Conservation (phyloP, 2,329 filamentous ascomycete genomes). For the Pseudogymnoascus sp. region DNA sequence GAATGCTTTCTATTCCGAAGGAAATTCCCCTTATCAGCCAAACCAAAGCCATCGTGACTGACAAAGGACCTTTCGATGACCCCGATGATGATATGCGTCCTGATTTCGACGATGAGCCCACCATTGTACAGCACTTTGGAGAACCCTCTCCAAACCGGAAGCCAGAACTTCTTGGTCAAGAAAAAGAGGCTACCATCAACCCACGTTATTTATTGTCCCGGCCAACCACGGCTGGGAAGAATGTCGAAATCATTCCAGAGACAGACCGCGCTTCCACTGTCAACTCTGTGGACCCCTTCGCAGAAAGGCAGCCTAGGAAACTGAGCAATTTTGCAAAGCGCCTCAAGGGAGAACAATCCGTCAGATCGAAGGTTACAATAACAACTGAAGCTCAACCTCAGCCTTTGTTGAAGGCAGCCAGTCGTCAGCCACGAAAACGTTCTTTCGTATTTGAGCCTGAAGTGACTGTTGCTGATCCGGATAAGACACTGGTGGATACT, state of each 20-base stretch:
- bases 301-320: not conserved
- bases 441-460: not conserved
- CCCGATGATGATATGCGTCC: not conserved
- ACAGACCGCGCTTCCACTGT: not conserved
- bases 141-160: not conserved
- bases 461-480: conserved; percentile 10
- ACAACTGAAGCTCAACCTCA: not conserved
- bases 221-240: not conserved
- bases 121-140: not conserved
- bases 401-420: not conserved
- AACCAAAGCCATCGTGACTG: not conserved
- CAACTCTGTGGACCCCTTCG: not conserved
- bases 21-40: conserved; percentile 13
- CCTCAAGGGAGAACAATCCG: not conserved
- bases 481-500: conserved; percentile 19
- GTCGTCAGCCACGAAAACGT: not conserved
- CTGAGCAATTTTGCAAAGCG: not conserved
- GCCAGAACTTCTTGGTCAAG: not conserved
- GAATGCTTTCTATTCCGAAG: conserved; percentile 15
- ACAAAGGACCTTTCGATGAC: not conserved
- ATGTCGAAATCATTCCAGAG: not conserved
- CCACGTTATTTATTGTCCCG: not conserved
- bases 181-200: not conserved
- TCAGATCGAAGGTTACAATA: not conserved
- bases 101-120: not conserved